A percentile compares a stretch with the other conserved stretches of the same genome.
phyloP scores from a whole-genome alignment of 2,329 filamentous ascomycete genomes.

The Tolypocladium amazonense region DNA sequence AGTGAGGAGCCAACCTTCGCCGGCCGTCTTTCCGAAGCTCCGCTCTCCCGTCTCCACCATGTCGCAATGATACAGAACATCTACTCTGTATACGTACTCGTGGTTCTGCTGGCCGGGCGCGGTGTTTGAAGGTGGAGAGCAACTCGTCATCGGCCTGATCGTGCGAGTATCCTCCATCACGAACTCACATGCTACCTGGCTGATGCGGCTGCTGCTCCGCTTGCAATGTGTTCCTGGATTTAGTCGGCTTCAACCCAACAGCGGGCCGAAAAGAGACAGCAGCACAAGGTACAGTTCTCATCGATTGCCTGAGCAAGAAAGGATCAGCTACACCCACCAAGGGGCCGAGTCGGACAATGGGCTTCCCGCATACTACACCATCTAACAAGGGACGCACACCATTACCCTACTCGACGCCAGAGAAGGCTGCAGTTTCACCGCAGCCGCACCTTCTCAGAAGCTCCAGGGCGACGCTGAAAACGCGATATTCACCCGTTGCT shows the following conservation, averaged over 20 bases:
- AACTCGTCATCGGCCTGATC: neutral
- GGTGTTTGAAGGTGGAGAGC: neutral
- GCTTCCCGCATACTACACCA: neutral
- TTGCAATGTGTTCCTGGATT: slow-evolving; percentile 7
- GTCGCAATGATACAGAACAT: neutral
- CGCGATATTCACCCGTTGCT: neutral
- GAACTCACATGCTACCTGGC: slow-evolving; percentile 16
- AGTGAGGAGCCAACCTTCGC: neutral
- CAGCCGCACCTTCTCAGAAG: neutral
- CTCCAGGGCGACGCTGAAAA: neutral
- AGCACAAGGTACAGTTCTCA: neutral
- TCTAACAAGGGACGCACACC: neutral
- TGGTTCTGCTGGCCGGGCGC: neutral
- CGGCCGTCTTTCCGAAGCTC: neutral
- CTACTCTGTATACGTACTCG: too few species aligned
- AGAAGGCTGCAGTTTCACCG: neutral
- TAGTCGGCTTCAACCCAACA: neutral
- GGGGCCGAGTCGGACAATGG: neutral
- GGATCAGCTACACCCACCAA: neutral
- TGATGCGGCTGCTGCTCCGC: slow-evolving; percentile 15
- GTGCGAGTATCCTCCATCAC: neutral
- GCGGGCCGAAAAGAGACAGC: neutral
- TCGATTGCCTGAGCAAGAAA: neutral
- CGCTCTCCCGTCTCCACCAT: neutral
- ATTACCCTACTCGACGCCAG: neutral